These are phyloP conservation scores for Oryza punctata DNA, from an alignment of 176 grass and related monocot species.

Conservation along the genomic window DNA sequence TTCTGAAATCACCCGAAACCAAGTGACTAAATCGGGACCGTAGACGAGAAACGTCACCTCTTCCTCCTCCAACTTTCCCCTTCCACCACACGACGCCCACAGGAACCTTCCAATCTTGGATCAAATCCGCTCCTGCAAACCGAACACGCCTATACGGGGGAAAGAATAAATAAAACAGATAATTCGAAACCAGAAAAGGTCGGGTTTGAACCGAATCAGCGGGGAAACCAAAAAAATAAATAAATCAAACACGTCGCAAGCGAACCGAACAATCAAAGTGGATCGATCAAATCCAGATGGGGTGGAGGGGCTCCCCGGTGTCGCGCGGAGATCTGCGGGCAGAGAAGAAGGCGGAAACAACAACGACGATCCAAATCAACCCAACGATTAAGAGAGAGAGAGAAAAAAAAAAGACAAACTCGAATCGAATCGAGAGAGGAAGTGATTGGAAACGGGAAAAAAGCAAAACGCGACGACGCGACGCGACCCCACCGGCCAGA, in stretches of 20 bases:
- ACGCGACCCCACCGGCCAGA: not conserved
- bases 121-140: slow-evolving; percentile 25
- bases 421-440: not conserved
- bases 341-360: not conserved
- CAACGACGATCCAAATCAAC: not conserved
- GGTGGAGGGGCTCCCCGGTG: too few relatives aligned
- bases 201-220: too few relatives aligned
- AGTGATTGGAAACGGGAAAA: not conserved
- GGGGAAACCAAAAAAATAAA: too few relatives aligned
- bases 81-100: not conserved
- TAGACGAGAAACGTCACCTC: slow-evolving; percentile 41
- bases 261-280: not conserved
- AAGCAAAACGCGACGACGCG: not conserved
- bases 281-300: not conserved
- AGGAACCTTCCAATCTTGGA: not conserved
- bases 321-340: slow-evolving; percentile 32
- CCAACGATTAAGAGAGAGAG: not conserved
- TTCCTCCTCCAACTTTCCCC: not conserved
- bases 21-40: slow-evolving; percentile 20
- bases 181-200: not conserved
- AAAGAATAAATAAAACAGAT: not conserved
- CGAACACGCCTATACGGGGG: not conserved
- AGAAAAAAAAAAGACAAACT: not conserved
- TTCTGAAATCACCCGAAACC: slow-evolving; percentile 35
- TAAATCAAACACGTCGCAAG: not conserved